Evolutionary conservation across 768 basidiomycete species (phyloP).

Genomic region (Coprinopsis marcescibilis): DNA sequence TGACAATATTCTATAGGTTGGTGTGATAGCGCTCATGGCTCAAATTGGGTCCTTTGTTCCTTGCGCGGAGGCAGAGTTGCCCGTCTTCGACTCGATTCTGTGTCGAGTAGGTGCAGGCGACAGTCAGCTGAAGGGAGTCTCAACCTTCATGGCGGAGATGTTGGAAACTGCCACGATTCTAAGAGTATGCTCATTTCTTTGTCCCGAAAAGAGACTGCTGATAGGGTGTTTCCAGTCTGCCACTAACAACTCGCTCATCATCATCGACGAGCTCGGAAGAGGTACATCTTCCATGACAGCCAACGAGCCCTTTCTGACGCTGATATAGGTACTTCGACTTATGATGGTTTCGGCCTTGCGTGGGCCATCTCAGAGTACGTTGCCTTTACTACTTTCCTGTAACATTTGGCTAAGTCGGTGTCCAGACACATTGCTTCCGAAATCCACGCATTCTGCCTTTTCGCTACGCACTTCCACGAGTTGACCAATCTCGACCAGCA

Average conservation of each 20-base stretch:
- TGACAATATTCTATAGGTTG: slow-evolving; percentile 41
- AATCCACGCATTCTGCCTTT: slow-evolving; percentile 91
- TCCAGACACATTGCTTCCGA: slow-evolving; percentile 85
- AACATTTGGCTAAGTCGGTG: neutral
- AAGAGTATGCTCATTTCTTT: slow-evolving; percentile 43
- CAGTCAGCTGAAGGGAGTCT: slow-evolving; percentile 95
- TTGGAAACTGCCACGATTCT: slow-evolving; percentile 96
- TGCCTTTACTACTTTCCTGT: neutral
- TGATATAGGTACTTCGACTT: no score
- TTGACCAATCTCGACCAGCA: slow-evolving; percentile 88
- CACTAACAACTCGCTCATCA: slow-evolving; percentile 86
- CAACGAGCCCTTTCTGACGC: no score
- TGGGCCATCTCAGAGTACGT: slow-evolving; percentile 98
- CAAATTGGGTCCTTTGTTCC: slow-evolving; percentile 96
- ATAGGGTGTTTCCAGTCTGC: slow-evolving; percentile 57
- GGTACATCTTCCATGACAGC: no score
- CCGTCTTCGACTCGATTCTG: slow-evolving; percentile 92
- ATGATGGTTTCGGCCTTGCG: slow-evolving; percentile 95
- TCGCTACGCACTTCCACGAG: slow-evolving; percentile 98
- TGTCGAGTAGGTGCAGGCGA: slow-evolving; percentile 97
- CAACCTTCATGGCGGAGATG: slow-evolving; percentile 99
- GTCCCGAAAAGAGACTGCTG: neutral
- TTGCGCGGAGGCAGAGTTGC: slow-evolving; percentile 77
- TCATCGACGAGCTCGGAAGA: slow-evolving; percentile 95
- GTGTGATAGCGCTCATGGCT: slow-evolving; percentile 95